Evolutionary conservation across 2,329 filamentous ascomycete genomes (phyloP).

Genomic region (Phialophora macrospora): DNA sequence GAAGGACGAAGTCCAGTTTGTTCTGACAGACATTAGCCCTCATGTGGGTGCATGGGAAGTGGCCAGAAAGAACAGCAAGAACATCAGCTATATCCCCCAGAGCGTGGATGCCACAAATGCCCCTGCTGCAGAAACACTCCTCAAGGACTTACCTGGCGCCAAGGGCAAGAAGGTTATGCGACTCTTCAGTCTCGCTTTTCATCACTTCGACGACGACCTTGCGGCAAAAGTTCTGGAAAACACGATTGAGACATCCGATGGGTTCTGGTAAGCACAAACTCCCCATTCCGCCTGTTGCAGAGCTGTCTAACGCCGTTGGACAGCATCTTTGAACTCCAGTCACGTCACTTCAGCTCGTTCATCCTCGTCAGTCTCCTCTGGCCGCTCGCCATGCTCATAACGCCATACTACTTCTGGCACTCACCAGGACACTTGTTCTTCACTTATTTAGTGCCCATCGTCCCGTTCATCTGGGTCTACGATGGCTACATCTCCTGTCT

Average conservation of each 20-base stretch:
- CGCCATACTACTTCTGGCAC: conserved; percentile 49
- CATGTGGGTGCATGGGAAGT: conserved; percentile 65
- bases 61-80: conserved; percentile 58
- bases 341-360: conserved; percentile 62
- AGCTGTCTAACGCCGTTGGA: conserved; percentile 15
- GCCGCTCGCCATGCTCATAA: conserved; percentile 43
- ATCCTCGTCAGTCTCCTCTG: conserved; percentile 58
- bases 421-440: conserved; percentile 65
- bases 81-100: conserved; percentile 64
- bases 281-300: background rate
- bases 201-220: conserved; percentile 72
- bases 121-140: conserved; percentile 53
- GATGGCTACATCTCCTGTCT: conserved; percentile 72
- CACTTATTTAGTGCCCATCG: conserved; percentile 68
- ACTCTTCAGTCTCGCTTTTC: conserved; percentile 75
- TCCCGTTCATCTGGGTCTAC: conserved; percentile 70
- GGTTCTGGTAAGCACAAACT: conserved; percentile 40
- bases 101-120: conserved; percentile 69
- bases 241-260: conserved; percentile 60
- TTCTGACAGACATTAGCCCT: conserved; percentile 70
- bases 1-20: conserved; percentile 56
- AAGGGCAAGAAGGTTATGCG: conserved; percentile 64
- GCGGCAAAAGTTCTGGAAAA: conserved; percentile 67
- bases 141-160: conserved; percentile 36
- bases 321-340: conserved; percentile 73